These are phyloP conservation scores for Pseudocercospora macadamiae DNA, from an alignment of 2,329 filamentous ascomycete genomes.

Conservation along the genomic window DNA sequence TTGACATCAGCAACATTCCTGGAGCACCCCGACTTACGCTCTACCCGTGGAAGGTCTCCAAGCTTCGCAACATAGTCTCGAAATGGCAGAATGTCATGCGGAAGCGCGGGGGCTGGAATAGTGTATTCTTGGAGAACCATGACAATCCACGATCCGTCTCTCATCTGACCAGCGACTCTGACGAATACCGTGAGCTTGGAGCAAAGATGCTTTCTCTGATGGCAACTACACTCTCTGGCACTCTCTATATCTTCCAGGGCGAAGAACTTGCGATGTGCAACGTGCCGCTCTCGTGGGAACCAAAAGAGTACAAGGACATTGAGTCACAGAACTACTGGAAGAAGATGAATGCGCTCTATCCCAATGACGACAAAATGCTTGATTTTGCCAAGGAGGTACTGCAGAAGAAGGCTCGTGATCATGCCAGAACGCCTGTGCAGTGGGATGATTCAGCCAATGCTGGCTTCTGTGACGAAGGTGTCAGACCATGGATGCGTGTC, in stretches of 20 bases:
- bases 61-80: conserved; percentile 33
- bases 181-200: conserved; percentile 49
- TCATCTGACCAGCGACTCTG: conserved; percentile 53
- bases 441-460: conserved; percentile 62
- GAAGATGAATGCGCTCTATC: conserved; percentile 45
- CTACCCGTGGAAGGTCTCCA: conserved; percentile 42
- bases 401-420: conserved; percentile 28
- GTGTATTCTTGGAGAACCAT: conserved; percentile 58
- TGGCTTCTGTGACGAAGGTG: conserved; percentile 61
- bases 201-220: conserved; percentile 54
- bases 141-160: conserved; percentile 53
- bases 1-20: conserved; percentile 43
- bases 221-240: conserved; percentile 53
- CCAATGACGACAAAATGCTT: conserved; percentile 26
- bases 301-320: conserved; percentile 55
- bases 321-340: conserved; percentile 62
- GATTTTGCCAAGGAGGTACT: conserved; percentile 19
- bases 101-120: conserved; percentile 54
- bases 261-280: conserved; percentile 58
- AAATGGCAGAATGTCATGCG: conserved; percentile 55
- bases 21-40: conserved; percentile 41
- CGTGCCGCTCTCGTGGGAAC: conserved; percentile 47
- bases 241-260: conserved; percentile 55
- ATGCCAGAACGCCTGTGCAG: conserved; percentile 69
- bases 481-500: conserved; percentile 63